Evolutionary conservation across 805 yeast species (phyloP).

Genomic region (Osmozyma mogii): DNA sequence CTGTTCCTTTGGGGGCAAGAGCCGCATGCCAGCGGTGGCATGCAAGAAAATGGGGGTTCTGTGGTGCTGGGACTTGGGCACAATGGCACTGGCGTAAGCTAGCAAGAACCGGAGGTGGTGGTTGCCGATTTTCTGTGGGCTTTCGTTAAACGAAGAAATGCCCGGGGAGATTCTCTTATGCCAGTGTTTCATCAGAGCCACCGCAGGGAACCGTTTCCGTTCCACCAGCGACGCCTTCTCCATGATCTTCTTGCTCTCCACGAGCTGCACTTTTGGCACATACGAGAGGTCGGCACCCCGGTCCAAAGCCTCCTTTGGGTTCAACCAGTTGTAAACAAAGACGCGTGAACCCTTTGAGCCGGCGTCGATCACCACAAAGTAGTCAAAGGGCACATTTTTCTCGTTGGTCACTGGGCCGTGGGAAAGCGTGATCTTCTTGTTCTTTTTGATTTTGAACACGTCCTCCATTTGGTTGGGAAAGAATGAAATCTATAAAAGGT

Average conservation of each 20-base stretch:
- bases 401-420: slow-evolving; percentile 33
- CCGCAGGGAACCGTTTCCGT: slow-evolving; percentile 23
- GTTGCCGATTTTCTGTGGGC: slow-evolving; percentile 44
- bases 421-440: slow-evolving; percentile 7
- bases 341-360: slow-evolving; percentile 64
- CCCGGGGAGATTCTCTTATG: slow-evolving; percentile 50
- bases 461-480: too few species aligned
- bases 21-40: slow-evolving; percentile 64
- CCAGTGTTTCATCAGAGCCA: slow-evolving; percentile 37
- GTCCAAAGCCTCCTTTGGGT: slow-evolving; percentile 25
- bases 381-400: slow-evolving; percentile 47
- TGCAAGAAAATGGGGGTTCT: slow-evolving; percentile 64
- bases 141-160: slow-evolving; percentile 39
- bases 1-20: slow-evolving; percentile 46
- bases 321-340: slow-evolving; percentile 49
- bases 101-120: slow-evolving; percentile 45
- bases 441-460: slow-evolving; percentile 1
- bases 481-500: too few species aligned
- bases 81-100: slow-evolving; percentile 37
- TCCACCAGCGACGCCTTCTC: too few species aligned
- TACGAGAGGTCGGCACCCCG: too few species aligned
- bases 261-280: too few species aligned
- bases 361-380: slow-evolving; percentile 54
- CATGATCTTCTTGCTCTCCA: too few species aligned
- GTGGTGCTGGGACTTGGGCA: slow-evolving; percentile 52